Conservation (phyloP, 768 basidiomycete species). For the Podaxis sp. region DNA sequence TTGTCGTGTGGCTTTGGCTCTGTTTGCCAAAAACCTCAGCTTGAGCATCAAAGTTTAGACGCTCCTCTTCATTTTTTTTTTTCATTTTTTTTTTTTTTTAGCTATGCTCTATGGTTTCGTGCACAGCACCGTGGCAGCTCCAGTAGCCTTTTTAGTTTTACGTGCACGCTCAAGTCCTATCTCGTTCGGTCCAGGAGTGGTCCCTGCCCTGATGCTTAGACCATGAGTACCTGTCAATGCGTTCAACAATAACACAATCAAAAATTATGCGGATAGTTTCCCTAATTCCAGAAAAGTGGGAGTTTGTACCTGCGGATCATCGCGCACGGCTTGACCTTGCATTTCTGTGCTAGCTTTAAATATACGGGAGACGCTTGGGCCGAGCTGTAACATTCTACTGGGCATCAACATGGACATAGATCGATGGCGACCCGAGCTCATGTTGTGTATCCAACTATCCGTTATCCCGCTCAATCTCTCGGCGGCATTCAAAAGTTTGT, state of each 20-base stretch:
- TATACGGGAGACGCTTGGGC: background rate
- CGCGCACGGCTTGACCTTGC: background rate
- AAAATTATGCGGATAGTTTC: background rate
- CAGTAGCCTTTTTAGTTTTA: background rate
- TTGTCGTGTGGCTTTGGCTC: conserved; percentile 12
- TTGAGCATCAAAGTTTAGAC: background rate
- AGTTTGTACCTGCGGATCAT: background rate
- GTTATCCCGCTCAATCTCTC: background rate
- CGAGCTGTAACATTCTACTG: background rate
- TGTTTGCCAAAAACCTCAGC: conserved; percentile 2
- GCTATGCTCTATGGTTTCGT: background rate
- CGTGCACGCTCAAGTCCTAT: background rate
- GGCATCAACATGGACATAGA: background rate
- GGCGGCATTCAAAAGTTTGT: background rate
- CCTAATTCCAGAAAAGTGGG: background rate
- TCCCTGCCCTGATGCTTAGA: background rate
- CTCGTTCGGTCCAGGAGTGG: background rate
- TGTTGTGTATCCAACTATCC: background rate
- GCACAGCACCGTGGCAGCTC: background rate
- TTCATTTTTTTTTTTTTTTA: background rate
- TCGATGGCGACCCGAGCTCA: background rate
- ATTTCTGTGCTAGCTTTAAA: background rate
- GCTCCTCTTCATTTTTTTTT: background rate
- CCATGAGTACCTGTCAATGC: background rate
- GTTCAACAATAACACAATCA: background rate